Evolutionary conservation across 495 filamentous ascomycete species (phyloP).

Genomic region (Cladorrhinum samala): DNA sequence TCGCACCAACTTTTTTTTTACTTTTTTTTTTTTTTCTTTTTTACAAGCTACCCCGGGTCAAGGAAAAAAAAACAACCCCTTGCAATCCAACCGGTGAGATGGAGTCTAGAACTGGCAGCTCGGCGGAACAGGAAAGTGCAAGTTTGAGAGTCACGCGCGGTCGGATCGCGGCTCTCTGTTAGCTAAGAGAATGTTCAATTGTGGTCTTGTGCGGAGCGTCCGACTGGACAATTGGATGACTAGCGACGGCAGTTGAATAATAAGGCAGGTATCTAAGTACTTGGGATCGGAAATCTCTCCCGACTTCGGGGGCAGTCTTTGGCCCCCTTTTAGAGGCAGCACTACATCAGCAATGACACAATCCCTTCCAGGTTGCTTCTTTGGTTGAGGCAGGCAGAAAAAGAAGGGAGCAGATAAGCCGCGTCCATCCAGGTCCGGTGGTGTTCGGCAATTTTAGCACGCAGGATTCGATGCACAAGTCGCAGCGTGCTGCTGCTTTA

Average conservation of each 20-base stretch:
- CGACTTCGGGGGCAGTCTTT: conserved; percentile 25
- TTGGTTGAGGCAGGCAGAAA: background rate
- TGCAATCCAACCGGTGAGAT: background rate
- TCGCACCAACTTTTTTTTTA: background rate
- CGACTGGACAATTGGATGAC: conserved; percentile 20
- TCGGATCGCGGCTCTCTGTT: conserved; percentile 15
- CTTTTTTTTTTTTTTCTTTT: background rate
- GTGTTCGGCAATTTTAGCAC: conserved; percentile 1
- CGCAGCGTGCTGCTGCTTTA: background rate
- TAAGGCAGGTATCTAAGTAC: background rate
- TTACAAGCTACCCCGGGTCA: background rate
- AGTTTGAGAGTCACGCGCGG: conserved; percentile 21
- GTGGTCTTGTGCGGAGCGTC: conserved; percentile 21
- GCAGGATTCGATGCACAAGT: background rate
- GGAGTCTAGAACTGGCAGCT: background rate
- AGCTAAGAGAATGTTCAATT: conserved; percentile 29
- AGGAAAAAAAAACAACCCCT: background rate
- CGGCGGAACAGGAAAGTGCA: conserved; percentile 6
- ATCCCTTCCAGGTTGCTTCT: conserved; percentile 4
- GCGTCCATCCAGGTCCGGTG: background rate
- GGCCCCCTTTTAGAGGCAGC: background rate
- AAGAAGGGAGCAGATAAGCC: background rate
- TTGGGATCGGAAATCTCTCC: conserved; percentile 4
- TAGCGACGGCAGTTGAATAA: background rate
- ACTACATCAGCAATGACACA: conserved; percentile 5